Conservation (phyloP, 371 early-diverging fungal species). For the Thermomucor indicae-seudaticae region DNA sequence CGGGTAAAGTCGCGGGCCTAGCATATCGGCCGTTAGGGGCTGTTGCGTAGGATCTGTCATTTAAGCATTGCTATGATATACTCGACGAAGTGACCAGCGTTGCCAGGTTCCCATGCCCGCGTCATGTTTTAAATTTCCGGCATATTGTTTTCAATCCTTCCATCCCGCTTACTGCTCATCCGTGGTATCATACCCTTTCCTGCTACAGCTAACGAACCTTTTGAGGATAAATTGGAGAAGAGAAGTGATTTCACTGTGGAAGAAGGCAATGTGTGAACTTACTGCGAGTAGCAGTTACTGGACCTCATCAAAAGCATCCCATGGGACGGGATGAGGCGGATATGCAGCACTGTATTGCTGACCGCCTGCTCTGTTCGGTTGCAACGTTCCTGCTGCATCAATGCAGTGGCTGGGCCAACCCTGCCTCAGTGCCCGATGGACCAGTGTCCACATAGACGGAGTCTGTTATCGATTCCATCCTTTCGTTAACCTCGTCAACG, state of each 20-base stretch:
- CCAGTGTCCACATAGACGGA: no score
- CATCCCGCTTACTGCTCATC: no score
- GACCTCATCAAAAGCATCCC: not conserved
- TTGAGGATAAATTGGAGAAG: not conserved
- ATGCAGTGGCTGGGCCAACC: no score
- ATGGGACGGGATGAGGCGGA: not conserved
- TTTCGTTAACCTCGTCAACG: no score
- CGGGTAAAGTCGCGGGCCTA: not conserved
- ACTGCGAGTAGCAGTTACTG: not conserved
- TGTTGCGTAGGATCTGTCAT: not conserved
- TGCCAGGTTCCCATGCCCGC: not conserved
- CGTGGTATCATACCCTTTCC: not conserved
- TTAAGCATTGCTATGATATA: not conserved
- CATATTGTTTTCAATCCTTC: no score
- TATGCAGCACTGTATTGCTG: no score
- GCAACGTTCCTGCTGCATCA: no score
- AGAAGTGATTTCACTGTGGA: no score
- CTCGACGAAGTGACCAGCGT: not conserved
- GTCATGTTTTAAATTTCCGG: not conserved
- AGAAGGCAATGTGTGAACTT: not conserved
- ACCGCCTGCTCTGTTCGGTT: no score
- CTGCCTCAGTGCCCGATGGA: no score
- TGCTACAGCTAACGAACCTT: not conserved
- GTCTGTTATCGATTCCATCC: no score
- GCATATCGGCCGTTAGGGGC: not conserved